phyloP scores from a whole-genome alignment of 1,284 basidiomycete species.

The Apiotrichum laibachii region DNA sequence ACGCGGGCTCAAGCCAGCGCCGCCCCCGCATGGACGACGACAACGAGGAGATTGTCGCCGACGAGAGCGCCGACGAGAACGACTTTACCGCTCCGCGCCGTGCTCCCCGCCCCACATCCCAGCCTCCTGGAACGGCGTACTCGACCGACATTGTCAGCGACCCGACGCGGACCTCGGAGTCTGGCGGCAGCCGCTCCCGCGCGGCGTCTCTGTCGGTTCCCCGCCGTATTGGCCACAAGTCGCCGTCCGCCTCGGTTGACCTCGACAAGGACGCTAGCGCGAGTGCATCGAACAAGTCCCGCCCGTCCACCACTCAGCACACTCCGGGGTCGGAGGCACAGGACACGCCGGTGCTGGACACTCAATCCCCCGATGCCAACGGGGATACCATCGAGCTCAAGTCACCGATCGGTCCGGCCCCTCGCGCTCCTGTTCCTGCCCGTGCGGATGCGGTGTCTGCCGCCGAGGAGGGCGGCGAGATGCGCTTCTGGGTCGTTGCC shows the following conservation, averaged over 20 bases:
- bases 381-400: not conserved
- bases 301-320: conserved; percentile 4
- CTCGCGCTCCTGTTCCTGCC: not conserved
- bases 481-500: conserved; percentile 45
- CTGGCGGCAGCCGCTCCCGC: conserved; percentile 2
- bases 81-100: not conserved
- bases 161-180: no score
- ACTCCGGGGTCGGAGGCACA: not conserved
- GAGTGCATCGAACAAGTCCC: not conserved
- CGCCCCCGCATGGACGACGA: conserved; percentile 23
- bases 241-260: conserved; percentile 46
- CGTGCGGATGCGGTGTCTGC: not conserved
- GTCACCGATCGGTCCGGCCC: not conserved
- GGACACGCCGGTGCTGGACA: not conserved
- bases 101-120: conserved; percentile 15
- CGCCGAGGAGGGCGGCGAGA: conserved; percentile 26
- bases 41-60: conserved; percentile 37
- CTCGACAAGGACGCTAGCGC: conserved; percentile 36
- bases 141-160: not conserved
- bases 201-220: conserved; percentile 10
- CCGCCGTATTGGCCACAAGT: conserved; percentile 21
- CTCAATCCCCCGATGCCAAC: conserved; percentile 7
- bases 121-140: conserved; percentile 2
- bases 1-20: conserved; percentile 2
- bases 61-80: conserved; percentile 36